phyloP scores from a whole-genome alignment of 2,329 filamentous ascomycete species.

The Sporothrix euskadiensis region DNA sequence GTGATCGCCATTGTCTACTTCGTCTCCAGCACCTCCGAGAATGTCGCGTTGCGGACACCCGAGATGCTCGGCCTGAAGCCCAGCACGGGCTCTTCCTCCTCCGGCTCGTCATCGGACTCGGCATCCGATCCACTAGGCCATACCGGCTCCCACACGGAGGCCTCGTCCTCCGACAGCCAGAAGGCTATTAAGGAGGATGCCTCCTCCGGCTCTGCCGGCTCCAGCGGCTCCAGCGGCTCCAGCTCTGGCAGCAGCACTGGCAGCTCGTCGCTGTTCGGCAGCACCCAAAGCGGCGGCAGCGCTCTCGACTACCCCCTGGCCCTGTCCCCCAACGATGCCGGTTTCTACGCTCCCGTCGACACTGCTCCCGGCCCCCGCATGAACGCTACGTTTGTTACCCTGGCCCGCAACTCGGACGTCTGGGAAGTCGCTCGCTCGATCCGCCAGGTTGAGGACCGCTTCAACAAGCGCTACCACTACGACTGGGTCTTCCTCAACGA shows the following conservation, averaged over 20 bases:
- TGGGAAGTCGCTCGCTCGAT: slow-evolving; percentile 98
- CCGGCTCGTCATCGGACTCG: not conserved
- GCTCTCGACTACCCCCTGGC: slow-evolving; percentile 47
- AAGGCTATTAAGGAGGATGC: slow-evolving; percentile 36
- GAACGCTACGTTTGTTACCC: slow-evolving; percentile 96
- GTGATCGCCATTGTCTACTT: slow-evolving; percentile 77
- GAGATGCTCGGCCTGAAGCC: slow-evolving; percentile 31
- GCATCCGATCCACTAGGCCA: slow-evolving; percentile 38
- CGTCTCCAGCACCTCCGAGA: slow-evolving; percentile 62
- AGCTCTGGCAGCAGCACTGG: not conserved
- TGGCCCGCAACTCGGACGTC: slow-evolving; percentile 88
- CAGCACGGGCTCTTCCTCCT: not conserved
- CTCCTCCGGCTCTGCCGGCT: not conserved
- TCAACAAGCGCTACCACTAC: slow-evolving; percentile 95
- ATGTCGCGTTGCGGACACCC: slow-evolving; percentile 41
- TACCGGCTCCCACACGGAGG: slow-evolving; percentile 42
- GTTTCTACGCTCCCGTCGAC: slow-evolving; percentile 54
- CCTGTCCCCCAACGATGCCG: slow-evolving; percentile 53
- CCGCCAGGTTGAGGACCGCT: slow-evolving; percentile 93
- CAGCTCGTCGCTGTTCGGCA: slow-evolving; percentile 29
- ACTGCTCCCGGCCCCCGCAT: slow-evolving; percentile 70
- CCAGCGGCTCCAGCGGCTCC: not conserved
- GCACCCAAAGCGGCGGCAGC: slow-evolving; percentile 34
- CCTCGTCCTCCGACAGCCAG: slow-evolving; percentile 11
- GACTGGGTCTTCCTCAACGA: slow-evolving; percentile 99